These are phyloP conservation scores for Omphalea diandra DNA, from an alignment of 441 rosid genomes.

Conservation along the genomic window DNA sequence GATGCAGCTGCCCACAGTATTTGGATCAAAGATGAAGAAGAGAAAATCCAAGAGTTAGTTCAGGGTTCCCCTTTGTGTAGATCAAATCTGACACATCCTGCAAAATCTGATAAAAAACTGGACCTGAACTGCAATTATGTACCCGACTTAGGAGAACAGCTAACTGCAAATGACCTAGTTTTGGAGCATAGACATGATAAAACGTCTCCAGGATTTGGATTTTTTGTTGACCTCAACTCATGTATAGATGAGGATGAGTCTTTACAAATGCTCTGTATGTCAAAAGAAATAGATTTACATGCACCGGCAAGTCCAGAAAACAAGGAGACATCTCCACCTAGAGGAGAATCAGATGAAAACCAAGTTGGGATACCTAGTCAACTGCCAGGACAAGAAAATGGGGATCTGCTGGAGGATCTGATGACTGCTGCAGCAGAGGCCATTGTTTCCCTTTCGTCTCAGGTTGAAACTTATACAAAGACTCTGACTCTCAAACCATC, in stretches of 20 bases:
- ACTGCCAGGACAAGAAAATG: conserved; percentile 28
- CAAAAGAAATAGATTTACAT: conserved; percentile 31
- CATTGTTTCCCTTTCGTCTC: conserved; percentile 50
- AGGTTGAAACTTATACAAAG: conserved; percentile 27
- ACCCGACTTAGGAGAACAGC: conserved; percentile 20
- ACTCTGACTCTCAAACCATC: conserved; percentile 11
- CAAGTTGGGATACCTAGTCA: conserved; percentile 33
- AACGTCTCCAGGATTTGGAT: conserved; percentile 17
- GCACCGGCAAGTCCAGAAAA: conserved; percentile 45
- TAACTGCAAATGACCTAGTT: conserved; percentile 14
- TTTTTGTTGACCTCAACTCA: conserved; percentile 39
- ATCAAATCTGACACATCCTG: not conserved
- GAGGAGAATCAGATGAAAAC: conserved; percentile 43
- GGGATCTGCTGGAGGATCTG: conserved; percentile 25
- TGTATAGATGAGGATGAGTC: conserved; percentile 33
- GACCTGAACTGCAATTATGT: conserved; percentile 33
- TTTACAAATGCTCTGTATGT: conserved; percentile 13
- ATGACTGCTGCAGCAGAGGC: conserved; percentile 50
- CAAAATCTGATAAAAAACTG: not conserved
- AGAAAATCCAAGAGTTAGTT: conserved; percentile 9
- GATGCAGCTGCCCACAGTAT: conserved; percentile 16
- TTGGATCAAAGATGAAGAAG: conserved; percentile 15
- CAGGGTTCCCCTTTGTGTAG: not conserved
- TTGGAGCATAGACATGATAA: conserved; percentile 18
- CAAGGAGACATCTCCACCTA: conserved; percentile 39